These are phyloP conservation scores for Prunus dulcis DNA, from an alignment of 306 rosid genomes.

Conservation along the genomic window DNA sequence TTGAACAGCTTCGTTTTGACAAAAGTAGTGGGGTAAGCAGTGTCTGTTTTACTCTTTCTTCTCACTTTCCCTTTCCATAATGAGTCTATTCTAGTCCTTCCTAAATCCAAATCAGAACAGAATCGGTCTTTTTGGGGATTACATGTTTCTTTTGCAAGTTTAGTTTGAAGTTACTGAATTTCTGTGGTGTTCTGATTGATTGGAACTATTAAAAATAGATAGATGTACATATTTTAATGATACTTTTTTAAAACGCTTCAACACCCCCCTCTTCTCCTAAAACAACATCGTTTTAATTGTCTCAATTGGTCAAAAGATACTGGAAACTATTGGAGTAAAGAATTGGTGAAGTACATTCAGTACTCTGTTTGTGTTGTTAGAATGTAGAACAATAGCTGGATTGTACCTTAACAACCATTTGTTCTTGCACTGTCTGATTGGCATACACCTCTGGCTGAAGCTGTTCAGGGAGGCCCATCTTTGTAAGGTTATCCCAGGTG, in stretches of 20 bases:
- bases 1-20: constrained; percentile 31
- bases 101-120: neutral
- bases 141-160: neutral
- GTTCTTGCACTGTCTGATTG: too few relatives aligned
- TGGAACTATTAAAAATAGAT: neutral
- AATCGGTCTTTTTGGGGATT: neutral
- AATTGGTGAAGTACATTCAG: too few relatives aligned
- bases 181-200: neutral
- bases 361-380: too few relatives aligned
- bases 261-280: too few relatives aligned
- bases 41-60: neutral
- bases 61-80: neutral
- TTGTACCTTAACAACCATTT: too few relatives aligned
- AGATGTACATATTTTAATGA: too few relatives aligned
- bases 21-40: constrained; percentile 59
- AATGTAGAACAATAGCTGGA: too few relatives aligned
- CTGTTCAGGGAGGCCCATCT: too few relatives aligned
- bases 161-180: neutral
- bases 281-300: neutral
- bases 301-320: neutral
- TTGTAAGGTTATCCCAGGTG: too few relatives aligned
- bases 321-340: too few relatives aligned
- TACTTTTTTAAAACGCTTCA: neutral
- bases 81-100: neutral
- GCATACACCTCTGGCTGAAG: too few relatives aligned